Conservation (phyloP, 1,139 yeast genomes). For the Suzukiozyma palmioleophila region DNA sequence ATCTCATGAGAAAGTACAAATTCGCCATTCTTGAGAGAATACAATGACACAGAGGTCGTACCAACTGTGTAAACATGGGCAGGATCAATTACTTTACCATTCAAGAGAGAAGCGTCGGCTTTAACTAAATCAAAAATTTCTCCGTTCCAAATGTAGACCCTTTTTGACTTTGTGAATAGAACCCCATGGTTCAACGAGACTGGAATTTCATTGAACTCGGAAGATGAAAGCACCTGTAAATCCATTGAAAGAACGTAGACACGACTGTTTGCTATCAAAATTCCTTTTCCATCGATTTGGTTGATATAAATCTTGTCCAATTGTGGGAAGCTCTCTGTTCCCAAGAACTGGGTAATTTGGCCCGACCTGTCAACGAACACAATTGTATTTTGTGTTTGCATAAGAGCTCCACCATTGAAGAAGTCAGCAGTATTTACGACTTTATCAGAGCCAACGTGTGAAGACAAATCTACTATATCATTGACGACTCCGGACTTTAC, state of each 20-base stretch:
- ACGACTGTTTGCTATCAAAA: neutral
- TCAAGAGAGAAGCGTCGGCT: neutral
- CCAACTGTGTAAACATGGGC: neutral
- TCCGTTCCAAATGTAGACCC: slow-evolving; percentile 1
- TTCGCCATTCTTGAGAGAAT: slow-evolving; percentile 5
- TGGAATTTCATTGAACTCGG: slow-evolving; percentile 1
- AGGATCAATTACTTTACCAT: slow-evolving; percentile 6
- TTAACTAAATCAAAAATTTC: slow-evolving; percentile 1
- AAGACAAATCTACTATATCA: neutral
- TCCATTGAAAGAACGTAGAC: slow-evolving; percentile 1
- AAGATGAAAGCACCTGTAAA: neutral
- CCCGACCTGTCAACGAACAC: neutral
- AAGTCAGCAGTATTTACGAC: neutral
- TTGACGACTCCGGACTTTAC: neutral
- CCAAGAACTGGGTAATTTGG: neutral
- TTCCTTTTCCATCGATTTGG: slow-evolving; percentile 1
- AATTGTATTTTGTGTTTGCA: neutral
- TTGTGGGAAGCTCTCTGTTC: neutral
- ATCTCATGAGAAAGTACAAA: slow-evolving; percentile 6
- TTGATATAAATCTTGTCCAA: slow-evolving; percentile 1
- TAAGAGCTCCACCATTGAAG: neutral
- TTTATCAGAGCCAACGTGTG: neutral
- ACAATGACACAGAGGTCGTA: slow-evolving; percentile 3
- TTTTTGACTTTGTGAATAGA: slow-evolving; percentile 1
- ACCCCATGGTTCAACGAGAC: neutral